Evolutionary conservation across 2,329 filamentous ascomycete genomes (phyloP), one percentile per base, ranked within the genome.

Genomic region (Volutella citrinella): DNA sequence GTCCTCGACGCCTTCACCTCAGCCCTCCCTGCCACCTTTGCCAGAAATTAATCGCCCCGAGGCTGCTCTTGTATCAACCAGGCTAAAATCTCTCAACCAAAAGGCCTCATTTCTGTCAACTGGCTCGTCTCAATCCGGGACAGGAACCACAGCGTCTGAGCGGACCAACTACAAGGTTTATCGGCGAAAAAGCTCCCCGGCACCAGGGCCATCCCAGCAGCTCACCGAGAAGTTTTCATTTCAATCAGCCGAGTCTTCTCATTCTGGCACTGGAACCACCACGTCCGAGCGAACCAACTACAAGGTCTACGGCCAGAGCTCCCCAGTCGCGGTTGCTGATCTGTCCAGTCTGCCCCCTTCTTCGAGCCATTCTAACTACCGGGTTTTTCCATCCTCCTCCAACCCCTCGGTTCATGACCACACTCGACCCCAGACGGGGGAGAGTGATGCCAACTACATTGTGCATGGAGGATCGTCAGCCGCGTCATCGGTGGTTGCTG

Each of bases 141-240:
- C 58, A 10, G 61, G 56, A 27, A 71, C 72, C 10, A 74, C 70
- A 5, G 43, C 64, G 4, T 72, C 70, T 12, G 71, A 75, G 24
- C 65, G 61, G 12, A 66, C 70, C 27, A 78, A 80, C 48, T 75
- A 76, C 65, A 70, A 75, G 49, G 60, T 75, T 14, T 70, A 76
- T 45, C 66, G 61, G 21, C 66, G 67, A 36, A 72, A n/a, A n/a
- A n/a, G n/a, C n/a, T n/a, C n/a, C n/a, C n/a, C n/a, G n/a, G n/a
- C n/a, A n/a, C n/a, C n/a, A n/a, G n/a, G n/a, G n/a, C n/a, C n/a
- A n/a, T n/a, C n/a, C n/a, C n/a, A n/a, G n/a, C n/a, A n/a, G n/a
- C 38, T 54, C 16, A 42, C 40, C 22, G 35, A 48, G 26, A 54
- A 49, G 38, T 34, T 45, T 19, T 45, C 50, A 26, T 41, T 47